phyloP scores from a whole-genome alignment of 345 rosid species.

The Eucalyptus grandis region DNA sequence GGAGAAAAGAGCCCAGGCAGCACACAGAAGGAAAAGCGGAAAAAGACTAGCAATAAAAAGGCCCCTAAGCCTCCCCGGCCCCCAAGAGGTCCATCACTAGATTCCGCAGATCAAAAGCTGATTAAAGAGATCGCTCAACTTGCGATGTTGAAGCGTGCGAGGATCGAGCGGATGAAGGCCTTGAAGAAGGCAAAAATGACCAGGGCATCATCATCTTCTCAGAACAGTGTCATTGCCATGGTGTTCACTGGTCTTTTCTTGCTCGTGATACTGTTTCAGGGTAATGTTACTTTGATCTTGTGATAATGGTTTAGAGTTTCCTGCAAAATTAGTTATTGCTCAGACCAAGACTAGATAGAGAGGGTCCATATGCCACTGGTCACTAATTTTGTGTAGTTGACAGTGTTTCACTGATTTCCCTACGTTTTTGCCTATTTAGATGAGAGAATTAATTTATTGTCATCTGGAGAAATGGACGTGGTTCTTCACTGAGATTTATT shows the following conservation, averaged over 20 bases:
- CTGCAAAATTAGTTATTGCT: not conserved
- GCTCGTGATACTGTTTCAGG: constrained; percentile 35
- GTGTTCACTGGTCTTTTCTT: constrained; percentile 3
- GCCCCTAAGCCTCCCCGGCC: constrained; percentile 81
- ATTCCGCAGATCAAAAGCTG: constrained; percentile 73
- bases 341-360: not conserved
- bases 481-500: not conserved
- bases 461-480: not conserved
- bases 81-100: constrained; percentile 78
- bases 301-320: not conserved
- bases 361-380: not conserved
- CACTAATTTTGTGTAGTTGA: not conserved
- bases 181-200: constrained; percentile 64
- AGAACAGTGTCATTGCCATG: constrained; percentile 38
- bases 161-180: constrained; percentile 76
- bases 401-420: not conserved
- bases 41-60: constrained; percentile 47
- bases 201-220: constrained; percentile 46
- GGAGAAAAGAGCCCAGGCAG: constrained; percentile 11
- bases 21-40: constrained; percentile 36
- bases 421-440: not conserved
- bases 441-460: not conserved
- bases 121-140: constrained; percentile 73
- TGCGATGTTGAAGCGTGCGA: constrained; percentile 79
- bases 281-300: constrained; percentile 6